These are phyloP conservation scores for Parietaria judaica DNA, from an alignment of 306 rosid species.

Conservation along the genomic window DNA sequence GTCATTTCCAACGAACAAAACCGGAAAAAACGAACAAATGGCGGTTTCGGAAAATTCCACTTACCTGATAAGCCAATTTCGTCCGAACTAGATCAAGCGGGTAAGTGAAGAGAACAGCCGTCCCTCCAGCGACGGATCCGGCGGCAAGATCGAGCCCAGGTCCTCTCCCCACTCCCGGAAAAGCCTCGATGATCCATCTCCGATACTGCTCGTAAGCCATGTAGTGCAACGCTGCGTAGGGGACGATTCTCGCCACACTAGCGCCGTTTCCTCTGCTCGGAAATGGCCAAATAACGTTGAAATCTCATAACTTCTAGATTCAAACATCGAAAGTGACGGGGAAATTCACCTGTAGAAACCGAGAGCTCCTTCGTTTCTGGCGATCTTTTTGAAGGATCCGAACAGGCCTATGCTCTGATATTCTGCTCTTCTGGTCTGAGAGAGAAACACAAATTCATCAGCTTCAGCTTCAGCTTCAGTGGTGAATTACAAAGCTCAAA, in stretches of 20 bases:
- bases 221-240: conserved; percentile 85
- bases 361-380: conserved; percentile 63
- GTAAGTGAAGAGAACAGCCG: conserved; percentile 82
- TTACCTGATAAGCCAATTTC: conserved; percentile 91
- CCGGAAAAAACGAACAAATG: neutral
- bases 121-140: conserved; percentile 92
- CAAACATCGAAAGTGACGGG: neutral
- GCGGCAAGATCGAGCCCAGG: conserved; percentile 93
- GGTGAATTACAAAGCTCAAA: neutral
- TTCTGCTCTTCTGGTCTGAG: conserved; percentile 77
- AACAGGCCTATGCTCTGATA: conserved; percentile 60
- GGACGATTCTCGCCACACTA: conserved; percentile 93
- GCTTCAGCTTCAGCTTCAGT: neutral
- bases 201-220: conserved; percentile 93
- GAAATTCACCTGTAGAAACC: conserved; percentile 73
- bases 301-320: conserved; percentile 3
- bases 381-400: conserved; percentile 58
- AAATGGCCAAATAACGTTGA: conserved; percentile 9
- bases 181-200: conserved; percentile 65
- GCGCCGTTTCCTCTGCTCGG: conserved; percentile 89
- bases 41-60: neutral
- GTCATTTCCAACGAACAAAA: neutral
- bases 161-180: conserved; percentile 64
- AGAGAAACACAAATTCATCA: conserved; percentile 15
- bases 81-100: conserved; percentile 91